A percentile compares a stretch with the other conserved stretches of the same genome.
These are phyloP conservation scores for Trichoderma sp. DNA, from an alignment of 2,329 filamentous ascomycete species.

Conservation along the genomic window DNA sequence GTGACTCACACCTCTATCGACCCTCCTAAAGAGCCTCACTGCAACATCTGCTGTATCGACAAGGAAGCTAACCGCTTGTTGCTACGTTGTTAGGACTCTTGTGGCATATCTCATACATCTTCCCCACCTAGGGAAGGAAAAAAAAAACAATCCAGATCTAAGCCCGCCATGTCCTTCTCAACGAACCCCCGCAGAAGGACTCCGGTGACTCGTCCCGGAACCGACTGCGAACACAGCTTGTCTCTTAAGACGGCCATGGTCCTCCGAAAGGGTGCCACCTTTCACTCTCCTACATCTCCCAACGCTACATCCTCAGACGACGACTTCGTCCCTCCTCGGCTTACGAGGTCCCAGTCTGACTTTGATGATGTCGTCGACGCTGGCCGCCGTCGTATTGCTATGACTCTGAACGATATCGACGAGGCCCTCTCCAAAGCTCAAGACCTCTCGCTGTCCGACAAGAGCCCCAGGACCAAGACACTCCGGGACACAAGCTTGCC, in stretches of 20 bases:
- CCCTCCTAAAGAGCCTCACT: conserved; percentile 17
- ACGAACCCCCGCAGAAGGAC: conserved; percentile 49
- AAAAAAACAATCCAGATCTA: conserved; percentile 31
- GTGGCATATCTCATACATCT: conserved; percentile 29
- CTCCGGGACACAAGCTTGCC: conserved; percentile 58
- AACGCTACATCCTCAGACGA: conserved; percentile 39
- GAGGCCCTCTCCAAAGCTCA: conserved; percentile 54
- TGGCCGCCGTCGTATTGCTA: conserved; percentile 64
- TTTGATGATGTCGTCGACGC: conserved; percentile 71
- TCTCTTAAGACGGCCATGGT: conserved; percentile 40
- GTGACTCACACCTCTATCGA: conserved; percentile 23
- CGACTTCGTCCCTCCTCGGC: conserved; percentile 49
- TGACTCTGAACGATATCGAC: conserved; percentile 65
- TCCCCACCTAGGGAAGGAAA: conserved; percentile 29
- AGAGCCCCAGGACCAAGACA: conserved; percentile 29
- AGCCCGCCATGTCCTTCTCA: conserved; percentile 48
- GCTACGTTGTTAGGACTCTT: conserved; percentile 33
- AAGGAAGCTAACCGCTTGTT: conserved; percentile 32
- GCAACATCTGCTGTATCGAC: conserved; percentile 20
- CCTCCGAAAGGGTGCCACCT: conserved; percentile 70
- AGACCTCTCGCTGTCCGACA: conserved; percentile 40
- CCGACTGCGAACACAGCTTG: conserved; percentile 34
- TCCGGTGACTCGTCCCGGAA: conserved; percentile 41
- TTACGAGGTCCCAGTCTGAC: conserved; percentile 66
- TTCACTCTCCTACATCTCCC: conserved; percentile 53